Evolutionary conservation across 306 rosid species (phyloP).

Genomic region (Leucaena leucocephala): DNA sequence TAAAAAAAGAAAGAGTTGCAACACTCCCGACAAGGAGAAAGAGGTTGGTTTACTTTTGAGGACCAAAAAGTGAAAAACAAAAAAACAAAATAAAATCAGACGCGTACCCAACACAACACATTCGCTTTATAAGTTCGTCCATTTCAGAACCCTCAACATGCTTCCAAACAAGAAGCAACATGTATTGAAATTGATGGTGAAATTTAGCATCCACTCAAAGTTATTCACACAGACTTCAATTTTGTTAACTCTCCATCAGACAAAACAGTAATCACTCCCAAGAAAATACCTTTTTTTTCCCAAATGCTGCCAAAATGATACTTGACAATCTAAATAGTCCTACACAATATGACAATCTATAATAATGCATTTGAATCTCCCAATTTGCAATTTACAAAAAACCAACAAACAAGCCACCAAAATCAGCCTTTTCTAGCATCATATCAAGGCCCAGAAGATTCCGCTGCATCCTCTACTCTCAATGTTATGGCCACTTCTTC

Average conservation of each 20-base stretch:
- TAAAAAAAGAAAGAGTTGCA: background rate
- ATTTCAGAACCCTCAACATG: slow-evolving; percentile 18
- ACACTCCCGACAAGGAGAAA: background rate
- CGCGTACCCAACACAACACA: background rate
- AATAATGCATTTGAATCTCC: slow-evolving; percentile 43
- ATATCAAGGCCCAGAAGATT: slow-evolving; percentile 67
- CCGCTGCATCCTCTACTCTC: slow-evolving; percentile 77
- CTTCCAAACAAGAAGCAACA: slow-evolving; percentile 18
- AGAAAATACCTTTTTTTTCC: background rate
- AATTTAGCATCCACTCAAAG: slow-evolving; percentile 11
- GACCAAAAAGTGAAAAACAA: background rate
- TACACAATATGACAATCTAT: slow-evolving; percentile 32
- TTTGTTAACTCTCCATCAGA: slow-evolving; percentile 23
- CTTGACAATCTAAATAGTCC: slow-evolving; percentile 29
- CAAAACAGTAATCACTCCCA: slow-evolving; percentile 35
- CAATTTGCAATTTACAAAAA: slow-evolving; percentile 43
- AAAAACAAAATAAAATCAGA: background rate
- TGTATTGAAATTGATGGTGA: background rate
- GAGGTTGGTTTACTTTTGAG: background rate
- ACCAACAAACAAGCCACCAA: slow-evolving; percentile 20
- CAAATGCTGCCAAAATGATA: slow-evolving; percentile 33
- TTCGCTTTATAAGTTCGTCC: slow-evolving; percentile 6
- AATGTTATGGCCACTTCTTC: slow-evolving; percentile 62
- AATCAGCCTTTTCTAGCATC: slow-evolving; percentile 28
- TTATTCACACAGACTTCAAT: slow-evolving; percentile 25